These are phyloP conservation scores for Annulohypoxylon stygium DNA, from an alignment of 495 filamentous ascomycete genomes.

Conservation along the genomic window DNA sequence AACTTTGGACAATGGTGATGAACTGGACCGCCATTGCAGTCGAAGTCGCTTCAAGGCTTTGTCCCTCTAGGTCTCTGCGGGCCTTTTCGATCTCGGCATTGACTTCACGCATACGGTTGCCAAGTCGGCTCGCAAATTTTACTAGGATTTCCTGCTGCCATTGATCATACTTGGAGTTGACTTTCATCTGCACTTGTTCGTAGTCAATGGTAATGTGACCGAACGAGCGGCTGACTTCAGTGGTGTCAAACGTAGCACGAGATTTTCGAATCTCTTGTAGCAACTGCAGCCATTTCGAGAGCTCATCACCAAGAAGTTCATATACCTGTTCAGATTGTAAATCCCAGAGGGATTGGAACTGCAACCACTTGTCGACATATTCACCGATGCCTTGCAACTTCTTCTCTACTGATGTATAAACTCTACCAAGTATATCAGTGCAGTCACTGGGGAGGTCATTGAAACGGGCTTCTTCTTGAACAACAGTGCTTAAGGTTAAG, in stretches of 20 bases:
- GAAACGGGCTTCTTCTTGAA: slow-evolving; percentile 79
- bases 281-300: slow-evolving; percentile 91
- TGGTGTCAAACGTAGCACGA: slow-evolving; percentile 94
- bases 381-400: slow-evolving; percentile 79
- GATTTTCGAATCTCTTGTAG: slow-evolving; percentile 95
- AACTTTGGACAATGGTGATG: slow-evolving; percentile 96
- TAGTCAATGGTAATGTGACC: slow-evolving; percentile 96
- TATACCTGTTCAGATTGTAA: slow-evolving; percentile 95
- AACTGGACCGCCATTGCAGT: slow-evolving; percentile 97
- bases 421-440: slow-evolving; percentile 77
- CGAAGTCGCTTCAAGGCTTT: slow-evolving; percentile 90
- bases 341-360: slow-evolving; percentile 99
- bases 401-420: slow-evolving; percentile 83
- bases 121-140: slow-evolving; percentile 90
- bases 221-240: slow-evolving; percentile 89
- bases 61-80: slow-evolving; percentile 86
- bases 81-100: slow-evolving; percentile 90
- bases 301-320: slow-evolving; percentile 87
- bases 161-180: slow-evolving; percentile 98
- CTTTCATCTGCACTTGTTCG: slow-evolving; percentile 96
- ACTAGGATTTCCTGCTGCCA: slow-evolving; percentile 97
- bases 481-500: slow-evolving; percentile 69
- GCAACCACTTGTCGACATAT: slow-evolving; percentile 97
- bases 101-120: slow-evolving; percentile 90
- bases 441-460: slow-evolving; percentile 87